Percentiles rank a stretch among this genome's conserved stretches.
Evolutionary conservation across 495 filamentous ascomycete genomes (phyloP).

Genomic region (Bathelium albidoporum): DNA sequence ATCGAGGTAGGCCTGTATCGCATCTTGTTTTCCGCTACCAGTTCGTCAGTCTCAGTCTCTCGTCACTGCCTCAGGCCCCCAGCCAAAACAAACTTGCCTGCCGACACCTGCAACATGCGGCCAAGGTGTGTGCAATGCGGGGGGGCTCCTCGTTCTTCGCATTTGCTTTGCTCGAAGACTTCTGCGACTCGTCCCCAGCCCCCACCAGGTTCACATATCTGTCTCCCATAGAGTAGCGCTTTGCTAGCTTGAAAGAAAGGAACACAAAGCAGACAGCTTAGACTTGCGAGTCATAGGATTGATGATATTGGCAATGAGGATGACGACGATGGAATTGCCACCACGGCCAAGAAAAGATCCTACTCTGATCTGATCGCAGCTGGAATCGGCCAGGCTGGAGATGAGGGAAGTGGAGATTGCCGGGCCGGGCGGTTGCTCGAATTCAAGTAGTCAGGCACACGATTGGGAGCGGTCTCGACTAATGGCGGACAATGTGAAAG

Average conservation of each 20-base stretch:
- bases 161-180: not conserved
- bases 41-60: not conserved
- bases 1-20: slow-evolving; percentile 80
- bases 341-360: not conserved
- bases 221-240: not conserved
- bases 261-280: not conserved
- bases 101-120: slow-evolving; percentile 77
- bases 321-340: not conserved
- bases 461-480: not conserved
- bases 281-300: not conserved
- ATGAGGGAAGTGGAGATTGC: not conserved
- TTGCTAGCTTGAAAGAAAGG: not conserved
- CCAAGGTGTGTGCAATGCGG: slow-evolving; percentile 67
- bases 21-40: slow-evolving; percentile 83
- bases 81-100: slow-evolving; percentile 50
- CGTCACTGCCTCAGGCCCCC: not conserved
- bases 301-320: not conserved
- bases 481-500: not conserved
- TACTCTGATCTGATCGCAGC: not conserved
- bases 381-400: not conserved
- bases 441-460: not conserved
- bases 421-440: not conserved
- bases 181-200: not conserved
- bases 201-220: not conserved
- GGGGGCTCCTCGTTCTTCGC: not conserved